These are phyloP conservation scores for Mucor piriformis DNA, from an alignment of 371 early-diverging fungal species.

Conservation along the genomic window DNA sequence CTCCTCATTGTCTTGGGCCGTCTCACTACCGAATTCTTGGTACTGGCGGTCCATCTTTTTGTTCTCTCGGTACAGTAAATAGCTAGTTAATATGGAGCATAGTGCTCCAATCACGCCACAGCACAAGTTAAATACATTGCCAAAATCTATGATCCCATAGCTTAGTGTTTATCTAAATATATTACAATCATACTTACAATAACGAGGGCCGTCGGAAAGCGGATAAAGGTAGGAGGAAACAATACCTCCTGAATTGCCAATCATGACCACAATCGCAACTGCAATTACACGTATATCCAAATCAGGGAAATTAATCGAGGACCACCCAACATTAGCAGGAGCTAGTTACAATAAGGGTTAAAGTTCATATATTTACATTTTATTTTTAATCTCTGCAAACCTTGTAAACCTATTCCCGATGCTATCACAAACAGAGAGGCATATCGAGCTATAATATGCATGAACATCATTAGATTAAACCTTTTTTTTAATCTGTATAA, in stretches of 20 bases:
- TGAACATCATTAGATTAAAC: too few species aligned
- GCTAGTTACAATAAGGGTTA: slow-evolving; percentile 11
- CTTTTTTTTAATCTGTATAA: too few species aligned
- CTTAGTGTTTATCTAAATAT: too few species aligned
- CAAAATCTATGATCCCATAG: slow-evolving; percentile 17
- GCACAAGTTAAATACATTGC: slow-evolving; percentile 26
- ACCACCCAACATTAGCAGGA: slow-evolving; percentile 41
- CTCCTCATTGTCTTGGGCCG: neutral
- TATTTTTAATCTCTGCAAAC: slow-evolving; percentile 13
- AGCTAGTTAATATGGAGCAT: slow-evolving; percentile 22
- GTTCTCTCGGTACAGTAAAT: slow-evolving; percentile 26
- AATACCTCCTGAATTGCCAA: slow-evolving; percentile 43
- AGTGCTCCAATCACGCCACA: slow-evolving; percentile 13
- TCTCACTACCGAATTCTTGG: neutral
- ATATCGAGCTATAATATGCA: slow-evolving; percentile 18
- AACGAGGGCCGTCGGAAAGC: slow-evolving; percentile 27
- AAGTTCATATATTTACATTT: neutral
- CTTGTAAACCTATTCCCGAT: slow-evolving; percentile 31
- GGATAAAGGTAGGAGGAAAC: slow-evolving; percentile 44
- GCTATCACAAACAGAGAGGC: slow-evolving; percentile 23
- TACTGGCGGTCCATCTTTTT: neutral
- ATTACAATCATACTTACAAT: slow-evolving; percentile 18
- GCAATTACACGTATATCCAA: slow-evolving; percentile 37
- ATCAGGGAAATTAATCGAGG: slow-evolving; percentile 38
- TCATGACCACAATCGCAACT: slow-evolving; percentile 42